These are phyloP conservation scores for Melaleuca quinquenervia DNA, from an alignment of 345 rosid species.

Conservation along the genomic window DNA sequence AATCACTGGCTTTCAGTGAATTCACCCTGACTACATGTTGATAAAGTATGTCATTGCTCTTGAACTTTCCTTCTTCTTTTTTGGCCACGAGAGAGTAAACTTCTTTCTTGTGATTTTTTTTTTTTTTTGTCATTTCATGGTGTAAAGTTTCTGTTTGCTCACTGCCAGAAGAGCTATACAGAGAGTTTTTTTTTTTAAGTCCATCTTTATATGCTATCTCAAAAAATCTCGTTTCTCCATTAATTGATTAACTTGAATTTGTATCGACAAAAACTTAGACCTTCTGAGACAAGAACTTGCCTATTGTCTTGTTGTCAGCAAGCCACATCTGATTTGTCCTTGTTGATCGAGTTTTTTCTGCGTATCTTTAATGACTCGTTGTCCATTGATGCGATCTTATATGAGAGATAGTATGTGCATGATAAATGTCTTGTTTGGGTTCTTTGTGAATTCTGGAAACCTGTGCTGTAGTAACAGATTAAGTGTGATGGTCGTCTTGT, in stretches of 20 bases:
- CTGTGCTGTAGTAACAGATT: not conserved
- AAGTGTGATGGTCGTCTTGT: not conserved
- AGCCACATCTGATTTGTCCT: not conserved
- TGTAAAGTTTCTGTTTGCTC: not conserved
- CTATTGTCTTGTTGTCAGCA: not conserved
- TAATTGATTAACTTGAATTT: not conserved
- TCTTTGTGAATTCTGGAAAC: not conserved
- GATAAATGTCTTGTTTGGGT: not conserved
- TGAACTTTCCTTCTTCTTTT: not conserved
- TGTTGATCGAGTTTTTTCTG: not conserved
- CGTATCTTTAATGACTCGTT: not conserved
- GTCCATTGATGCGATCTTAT: not conserved
- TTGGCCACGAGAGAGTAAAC: not conserved
- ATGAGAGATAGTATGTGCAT: not conserved
- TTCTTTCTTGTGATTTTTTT: not conserved
- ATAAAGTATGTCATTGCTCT: not conserved
- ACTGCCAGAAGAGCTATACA: not conserved
- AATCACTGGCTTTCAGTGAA: slow-evolving; percentile 49
- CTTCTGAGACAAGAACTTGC: not conserved
- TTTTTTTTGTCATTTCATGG: not conserved
- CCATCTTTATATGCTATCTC: not conserved
- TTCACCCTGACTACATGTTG: slow-evolving; percentile 3
- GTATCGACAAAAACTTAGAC: not conserved
- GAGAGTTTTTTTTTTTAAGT: not conserved
- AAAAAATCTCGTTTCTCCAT: not conserved